Evolutionary conservation across 805 yeast genomes (phyloP), one percentile per base, ranked within the genome.

Genomic region (Yarrowia sp.): DNA sequence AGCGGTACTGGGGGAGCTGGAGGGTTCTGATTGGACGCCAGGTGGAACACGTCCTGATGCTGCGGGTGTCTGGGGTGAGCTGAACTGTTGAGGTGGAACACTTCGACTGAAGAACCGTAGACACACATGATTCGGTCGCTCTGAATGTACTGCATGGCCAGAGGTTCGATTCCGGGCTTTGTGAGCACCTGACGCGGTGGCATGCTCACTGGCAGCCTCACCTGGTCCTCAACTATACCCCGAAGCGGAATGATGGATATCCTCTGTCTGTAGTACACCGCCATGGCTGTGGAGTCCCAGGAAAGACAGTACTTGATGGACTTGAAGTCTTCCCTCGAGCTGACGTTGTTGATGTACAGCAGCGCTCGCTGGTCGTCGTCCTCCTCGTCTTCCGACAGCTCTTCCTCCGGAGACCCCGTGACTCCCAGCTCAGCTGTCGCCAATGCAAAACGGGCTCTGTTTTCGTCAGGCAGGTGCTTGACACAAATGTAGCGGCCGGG

Each of bases 111-210:
- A 9, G 56, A 49, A 8, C 56, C 56, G 36, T 63, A 63, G 1
- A 63, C 67, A 48, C 67, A 63, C 67, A 63, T 63, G 56, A 63
- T 63, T 5, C 67, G 56, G 40, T 63, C 67, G 11, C 67, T 63
- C 56, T 63, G 67, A 26, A 63, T 63, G 26, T 63, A 63, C 45
- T 63, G 67, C 67, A 63, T 63, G 19, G 55, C 45, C 36, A 63
- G 32, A 2, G 67, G 67, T 11, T 63, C 67, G 8, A 48, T 26
- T 14, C 56, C 67, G 1, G 55, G 32, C 26, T 32, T 48, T 0
- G 67, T 63, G n/a, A 22, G 26, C 11, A 63, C 67, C 11, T 63
- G 67, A 8, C 67, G 56, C 5, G 67, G 67, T 1, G 67, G 67
- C 67, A 63, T 63, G 14, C 46, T n/a, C 4, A 63, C 56, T 2